A percentile compares a stretch with the other conserved stretches of the same genome.
Evolutionary conservation across 768 basidiomycete genomes (phyloP).

Genomic region (Suillus spraguei): DNA sequence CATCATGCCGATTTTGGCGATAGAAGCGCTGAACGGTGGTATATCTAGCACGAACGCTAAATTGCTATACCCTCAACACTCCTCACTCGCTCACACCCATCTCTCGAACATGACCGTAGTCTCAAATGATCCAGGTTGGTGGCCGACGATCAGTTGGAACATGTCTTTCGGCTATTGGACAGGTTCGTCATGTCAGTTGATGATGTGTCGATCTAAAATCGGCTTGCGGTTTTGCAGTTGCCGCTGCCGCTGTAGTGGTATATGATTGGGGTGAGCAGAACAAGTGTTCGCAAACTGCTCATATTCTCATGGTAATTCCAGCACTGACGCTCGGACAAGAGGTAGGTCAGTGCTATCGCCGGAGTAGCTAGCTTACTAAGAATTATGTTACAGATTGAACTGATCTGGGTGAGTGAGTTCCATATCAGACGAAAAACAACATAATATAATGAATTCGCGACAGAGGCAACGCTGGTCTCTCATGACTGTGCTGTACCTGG

Average conservation of each 20-base stretch:
- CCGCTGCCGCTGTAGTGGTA: not conserved
- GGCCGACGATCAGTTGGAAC: not conserved
- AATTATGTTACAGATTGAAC: not conserved
- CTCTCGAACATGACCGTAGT: not conserved
- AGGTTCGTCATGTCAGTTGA: not conserved
- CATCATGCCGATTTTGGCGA: not conserved
- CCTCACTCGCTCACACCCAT: not conserved
- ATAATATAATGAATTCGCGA: not conserved
- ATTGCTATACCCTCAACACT: not conserved
- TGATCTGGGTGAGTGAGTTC: not conserved
- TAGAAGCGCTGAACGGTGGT: not conserved
- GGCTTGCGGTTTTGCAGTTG: not conserved
- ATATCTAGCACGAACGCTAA: not conserved
- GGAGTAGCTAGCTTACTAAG: not conserved
- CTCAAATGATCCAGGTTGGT: not conserved
- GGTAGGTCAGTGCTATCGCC: not conserved
- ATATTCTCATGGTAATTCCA: not conserved
- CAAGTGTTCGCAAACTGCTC: fast-evolving
- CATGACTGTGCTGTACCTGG: too few relatives aligned
- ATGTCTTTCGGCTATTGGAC: not conserved
- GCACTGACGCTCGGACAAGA: not conserved
- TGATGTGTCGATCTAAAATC: not conserved
- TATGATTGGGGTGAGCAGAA: not conserved
- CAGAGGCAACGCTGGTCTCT: too few relatives aligned
- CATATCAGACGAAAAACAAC: not conserved